Conservation (phyloP, 371 early-diverging fungal genomes). For the Cokeromyces recurvatus region DNA sequence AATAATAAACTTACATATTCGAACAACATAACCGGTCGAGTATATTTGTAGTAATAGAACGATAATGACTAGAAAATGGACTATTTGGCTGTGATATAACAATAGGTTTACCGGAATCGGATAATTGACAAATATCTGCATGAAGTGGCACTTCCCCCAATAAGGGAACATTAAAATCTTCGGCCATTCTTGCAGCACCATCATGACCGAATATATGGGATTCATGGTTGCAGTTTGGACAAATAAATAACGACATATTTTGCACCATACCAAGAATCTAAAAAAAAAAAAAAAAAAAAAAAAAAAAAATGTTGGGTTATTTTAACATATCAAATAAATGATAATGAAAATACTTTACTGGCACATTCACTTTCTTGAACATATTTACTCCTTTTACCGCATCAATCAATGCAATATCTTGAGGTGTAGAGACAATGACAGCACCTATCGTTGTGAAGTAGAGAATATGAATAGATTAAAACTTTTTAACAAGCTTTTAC, state of each 20-base stretch:
- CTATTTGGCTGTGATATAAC: constrained; percentile 66
- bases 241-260: constrained; percentile 85
- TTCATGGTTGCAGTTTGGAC: constrained; percentile 76
- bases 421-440: constrained; percentile 88
- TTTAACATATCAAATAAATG: background rate
- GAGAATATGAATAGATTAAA: background rate
- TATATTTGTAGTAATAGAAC: constrained; percentile 57
- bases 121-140: constrained; percentile 65
- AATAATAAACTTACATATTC: no score
- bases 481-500: no score
- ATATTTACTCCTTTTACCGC: constrained; percentile 79
- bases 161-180: constrained; percentile 57
- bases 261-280: constrained; percentile 87
- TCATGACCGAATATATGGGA: constrained; percentile 78
- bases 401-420: constrained; percentile 83
- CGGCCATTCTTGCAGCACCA: constrained; percentile 58
- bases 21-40: background rate
- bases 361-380: constrained; percentile 79
- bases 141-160: constrained; percentile 80
- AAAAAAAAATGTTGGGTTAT: background rate
- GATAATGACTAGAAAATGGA: constrained; percentile 56
- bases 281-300: background rate
- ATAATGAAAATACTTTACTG: constrained; percentile 47
- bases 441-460: constrained; percentile 45
- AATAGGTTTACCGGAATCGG: constrained; percentile 79